These are phyloP conservation scores for Yamadazyma paraphyllophila DNA, from an alignment of 805 yeast species.

Conservation along the genomic window DNA sequence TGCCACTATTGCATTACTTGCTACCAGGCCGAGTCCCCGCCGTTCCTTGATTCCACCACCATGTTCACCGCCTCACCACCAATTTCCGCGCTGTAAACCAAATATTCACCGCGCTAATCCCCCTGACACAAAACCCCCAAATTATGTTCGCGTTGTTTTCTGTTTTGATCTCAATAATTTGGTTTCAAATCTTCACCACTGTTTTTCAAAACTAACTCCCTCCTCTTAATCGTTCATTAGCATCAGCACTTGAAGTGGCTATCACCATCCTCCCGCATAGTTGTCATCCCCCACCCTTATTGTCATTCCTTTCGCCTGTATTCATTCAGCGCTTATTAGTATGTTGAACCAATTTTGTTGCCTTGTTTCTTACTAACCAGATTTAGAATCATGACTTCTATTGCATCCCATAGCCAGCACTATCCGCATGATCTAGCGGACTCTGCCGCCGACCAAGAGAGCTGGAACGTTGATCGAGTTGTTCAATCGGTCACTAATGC, in stretches of 20 bases:
- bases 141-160: constrained; percentile 5
- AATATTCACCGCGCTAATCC: background rate
- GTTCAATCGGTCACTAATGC: constrained; percentile 47
- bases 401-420: constrained; percentile 4
- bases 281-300: background rate
- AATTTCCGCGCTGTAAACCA: background rate
- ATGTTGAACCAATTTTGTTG: too few species aligned
- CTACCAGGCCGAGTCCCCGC: too few species aligned
- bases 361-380: constrained; percentile 3
- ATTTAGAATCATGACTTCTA: constrained; percentile 4
- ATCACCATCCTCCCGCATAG: too few species aligned
- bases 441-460: background rate
- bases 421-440: background rate
- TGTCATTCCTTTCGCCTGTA: background rate
- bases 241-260: background rate
- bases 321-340: background rate
- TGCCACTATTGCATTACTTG: background rate
- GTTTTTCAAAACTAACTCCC: background rate
- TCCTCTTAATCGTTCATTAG: background rate
- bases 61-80: background rate
- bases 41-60: background rate
- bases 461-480: constrained; percentile 34
- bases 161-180: constrained; percentile 7
- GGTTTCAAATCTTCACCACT: background rate
- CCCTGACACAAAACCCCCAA: constrained; percentile 1